phyloP scores from a whole-genome alignment of 2,329 filamentous ascomycete species.

The Aspergillus transmontanensis region DNA sequence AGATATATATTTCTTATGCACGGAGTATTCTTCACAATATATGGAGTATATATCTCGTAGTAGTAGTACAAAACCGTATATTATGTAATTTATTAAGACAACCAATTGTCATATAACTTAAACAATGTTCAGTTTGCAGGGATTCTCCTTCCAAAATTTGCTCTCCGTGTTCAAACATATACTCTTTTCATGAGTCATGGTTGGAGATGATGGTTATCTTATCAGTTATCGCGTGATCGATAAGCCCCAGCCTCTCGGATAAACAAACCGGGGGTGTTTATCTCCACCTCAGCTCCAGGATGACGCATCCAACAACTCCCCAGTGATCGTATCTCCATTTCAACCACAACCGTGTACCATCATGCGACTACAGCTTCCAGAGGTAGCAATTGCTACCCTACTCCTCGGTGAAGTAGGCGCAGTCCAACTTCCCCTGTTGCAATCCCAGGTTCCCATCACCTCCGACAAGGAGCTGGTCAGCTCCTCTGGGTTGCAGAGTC shows the following conservation, averaged over 20 bases:
- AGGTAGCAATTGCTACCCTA: neutral
- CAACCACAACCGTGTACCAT: neutral
- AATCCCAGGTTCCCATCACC: slow-evolving; percentile 17
- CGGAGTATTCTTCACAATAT: too few species aligned
- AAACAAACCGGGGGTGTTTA: neutral
- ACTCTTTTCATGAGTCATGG: too few species aligned
- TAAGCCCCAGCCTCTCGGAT: neutral
- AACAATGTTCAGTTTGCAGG: too few species aligned
- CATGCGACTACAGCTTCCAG: neutral
- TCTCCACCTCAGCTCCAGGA: neutral
- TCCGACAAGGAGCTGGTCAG: slow-evolving; percentile 46
- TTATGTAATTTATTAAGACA: too few species aligned
- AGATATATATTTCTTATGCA: too few species aligned
- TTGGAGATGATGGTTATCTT: too few species aligned
- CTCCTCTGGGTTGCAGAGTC: slow-evolving; percentile 40
- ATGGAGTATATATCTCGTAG: too few species aligned
- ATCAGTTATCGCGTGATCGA: neutral
- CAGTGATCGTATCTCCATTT: neutral
- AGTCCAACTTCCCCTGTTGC: slow-evolving; percentile 23
- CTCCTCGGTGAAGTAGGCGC: slow-evolving; percentile 17
- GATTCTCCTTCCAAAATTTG: too few species aligned
- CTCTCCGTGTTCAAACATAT: too few species aligned
- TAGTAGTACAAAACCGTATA: too few species aligned
- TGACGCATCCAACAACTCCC: neutral
- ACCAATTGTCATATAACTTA: too few species aligned